Conservation (phyloP, 225 moss, liverwort and hornwort species). For the Physcomitrellopsis africana region DNA sequence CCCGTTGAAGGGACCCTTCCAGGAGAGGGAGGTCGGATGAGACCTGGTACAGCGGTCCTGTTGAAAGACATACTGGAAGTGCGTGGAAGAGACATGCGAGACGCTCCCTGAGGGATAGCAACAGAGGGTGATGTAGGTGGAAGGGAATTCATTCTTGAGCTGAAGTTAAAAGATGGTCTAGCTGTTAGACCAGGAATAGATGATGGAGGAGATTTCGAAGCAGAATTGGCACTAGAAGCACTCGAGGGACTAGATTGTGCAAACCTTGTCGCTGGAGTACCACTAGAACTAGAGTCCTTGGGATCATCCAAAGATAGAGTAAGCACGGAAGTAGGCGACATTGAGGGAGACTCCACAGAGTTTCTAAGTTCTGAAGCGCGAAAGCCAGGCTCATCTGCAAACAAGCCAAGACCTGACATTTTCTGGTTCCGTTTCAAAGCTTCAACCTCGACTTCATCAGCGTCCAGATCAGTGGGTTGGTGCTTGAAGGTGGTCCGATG, state of each 20-base stretch:
- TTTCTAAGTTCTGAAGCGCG: slow-evolving; percentile 41
- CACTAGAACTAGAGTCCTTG: slow-evolving; percentile 33
- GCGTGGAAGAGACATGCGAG: slow-evolving; percentile 37
- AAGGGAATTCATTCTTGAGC: slow-evolving; percentile 37
- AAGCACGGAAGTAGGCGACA: slow-evolving; percentile 53
- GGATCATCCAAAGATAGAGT: slow-evolving; percentile 44
- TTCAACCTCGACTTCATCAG: slow-evolving; percentile 54
- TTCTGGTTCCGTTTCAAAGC: slow-evolving; percentile 48
- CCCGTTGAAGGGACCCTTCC: slow-evolving; percentile 38
- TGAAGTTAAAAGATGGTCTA: slow-evolving; percentile 41
- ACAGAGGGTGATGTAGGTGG: slow-evolving; percentile 50
- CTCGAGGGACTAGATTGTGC: slow-evolving; percentile 31
- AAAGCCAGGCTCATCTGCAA: slow-evolving; percentile 48
- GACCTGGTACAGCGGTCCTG: slow-evolving; percentile 47
- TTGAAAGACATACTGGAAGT: slow-evolving; percentile 40
- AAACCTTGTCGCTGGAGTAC: slow-evolving; percentile 43
- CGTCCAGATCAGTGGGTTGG: slow-evolving; percentile 47
- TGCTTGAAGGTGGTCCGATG: slow-evolving; percentile 53
- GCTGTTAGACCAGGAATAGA: slow-evolving; percentile 45
- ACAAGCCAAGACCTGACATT: slow-evolving; percentile 34
- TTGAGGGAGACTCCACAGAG: slow-evolving; percentile 44
- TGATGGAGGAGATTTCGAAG: slow-evolving; percentile 41
- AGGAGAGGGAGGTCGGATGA: slow-evolving; percentile 59
- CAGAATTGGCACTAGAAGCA: slow-evolving; percentile 28
- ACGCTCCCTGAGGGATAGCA: slow-evolving; percentile 33